Evolutionary conservation across 805 yeast species (phyloP).

Genomic region (Wickerhamomyces tratensis): DNA sequence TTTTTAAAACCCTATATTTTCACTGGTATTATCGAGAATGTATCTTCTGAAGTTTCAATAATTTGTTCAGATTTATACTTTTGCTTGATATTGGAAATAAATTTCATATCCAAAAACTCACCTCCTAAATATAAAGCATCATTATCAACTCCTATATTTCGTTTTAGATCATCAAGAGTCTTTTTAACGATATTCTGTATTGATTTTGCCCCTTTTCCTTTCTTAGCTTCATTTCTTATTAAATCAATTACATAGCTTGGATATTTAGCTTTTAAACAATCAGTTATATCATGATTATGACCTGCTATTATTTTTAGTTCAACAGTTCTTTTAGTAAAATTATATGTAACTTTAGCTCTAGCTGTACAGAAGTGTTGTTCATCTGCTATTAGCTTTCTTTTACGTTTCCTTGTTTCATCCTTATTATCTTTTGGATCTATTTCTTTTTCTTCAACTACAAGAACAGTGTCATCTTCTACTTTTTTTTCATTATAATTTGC

Average conservation of each 20-base stretch:
- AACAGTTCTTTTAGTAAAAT: no score
- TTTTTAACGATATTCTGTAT: no score
- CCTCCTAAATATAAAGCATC: background rate
- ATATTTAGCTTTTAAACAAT: no score
- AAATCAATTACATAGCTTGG: background rate
- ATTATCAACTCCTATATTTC: background rate
- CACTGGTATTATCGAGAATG: no score
- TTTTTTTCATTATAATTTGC: no score
- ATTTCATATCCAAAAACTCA: background rate
- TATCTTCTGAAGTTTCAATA: no score
- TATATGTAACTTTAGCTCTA: no score
- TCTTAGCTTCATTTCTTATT: background rate
- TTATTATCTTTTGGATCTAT: background rate
- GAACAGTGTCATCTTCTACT: no score
- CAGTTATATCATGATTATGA: background rate
- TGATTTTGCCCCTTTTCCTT: background rate
- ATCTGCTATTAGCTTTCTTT: background rate
- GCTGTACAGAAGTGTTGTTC: background rate
- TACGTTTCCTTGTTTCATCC: background rate
- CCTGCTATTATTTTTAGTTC: background rate
- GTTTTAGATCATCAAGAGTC: background rate
- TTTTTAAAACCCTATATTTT: no score
- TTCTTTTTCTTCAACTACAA: background rate
- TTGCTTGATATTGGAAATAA: background rate
- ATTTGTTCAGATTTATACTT: no score